Evolutionary conservation across 768 basidiomycete species (phyloP).

Genomic region (Amanita muscaria): DNA sequence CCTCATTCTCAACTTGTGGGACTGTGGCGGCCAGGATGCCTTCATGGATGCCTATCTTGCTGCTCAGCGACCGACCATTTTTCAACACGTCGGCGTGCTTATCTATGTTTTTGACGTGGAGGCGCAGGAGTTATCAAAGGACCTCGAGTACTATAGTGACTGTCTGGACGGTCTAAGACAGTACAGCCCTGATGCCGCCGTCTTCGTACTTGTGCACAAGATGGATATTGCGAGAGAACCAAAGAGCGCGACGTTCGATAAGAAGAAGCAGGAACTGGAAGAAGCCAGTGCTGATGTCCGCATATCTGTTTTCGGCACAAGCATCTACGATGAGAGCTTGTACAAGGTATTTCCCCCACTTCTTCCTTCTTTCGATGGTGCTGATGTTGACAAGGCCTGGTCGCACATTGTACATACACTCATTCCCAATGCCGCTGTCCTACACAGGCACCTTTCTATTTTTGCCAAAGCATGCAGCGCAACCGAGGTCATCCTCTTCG

Average conservation of each 20-base stretch:
- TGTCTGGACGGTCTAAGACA: conserved; percentile 78
- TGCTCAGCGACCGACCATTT: conserved; percentile 87
- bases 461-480: conserved; percentile 85
- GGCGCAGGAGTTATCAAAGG: conserved; percentile 73
- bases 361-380: background rate
- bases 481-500: conserved; percentile 92
- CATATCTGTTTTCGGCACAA: conserved; percentile 82
- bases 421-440: conserved; percentile 88
- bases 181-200: conserved; percentile 72
- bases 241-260: conserved; percentile 49
- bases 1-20: conserved; percentile 94
- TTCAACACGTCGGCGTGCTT: conserved; percentile 92
- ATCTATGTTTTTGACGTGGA: conserved; percentile 99
- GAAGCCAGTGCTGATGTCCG: conserved; percentile 51
- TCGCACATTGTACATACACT: conserved; percentile 94
- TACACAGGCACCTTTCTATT: conserved; percentile 78
- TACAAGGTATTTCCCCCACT: conserved; percentile 57
- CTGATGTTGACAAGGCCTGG: conserved; percentile 65
- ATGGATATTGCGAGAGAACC: conserved; percentile 86
- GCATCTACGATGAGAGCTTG: conserved; percentile 94
- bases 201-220: conserved; percentile 93
- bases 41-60: conserved; percentile 98
- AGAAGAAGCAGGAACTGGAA: conserved; percentile 66
- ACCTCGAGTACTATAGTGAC: conserved; percentile 86
- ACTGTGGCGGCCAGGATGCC: conserved; percentile 96